Evolutionary conservation across 2,329 filamentous ascomycete genomes (phyloP).

Genomic region (Coleophoma cylindrospora): DNA sequence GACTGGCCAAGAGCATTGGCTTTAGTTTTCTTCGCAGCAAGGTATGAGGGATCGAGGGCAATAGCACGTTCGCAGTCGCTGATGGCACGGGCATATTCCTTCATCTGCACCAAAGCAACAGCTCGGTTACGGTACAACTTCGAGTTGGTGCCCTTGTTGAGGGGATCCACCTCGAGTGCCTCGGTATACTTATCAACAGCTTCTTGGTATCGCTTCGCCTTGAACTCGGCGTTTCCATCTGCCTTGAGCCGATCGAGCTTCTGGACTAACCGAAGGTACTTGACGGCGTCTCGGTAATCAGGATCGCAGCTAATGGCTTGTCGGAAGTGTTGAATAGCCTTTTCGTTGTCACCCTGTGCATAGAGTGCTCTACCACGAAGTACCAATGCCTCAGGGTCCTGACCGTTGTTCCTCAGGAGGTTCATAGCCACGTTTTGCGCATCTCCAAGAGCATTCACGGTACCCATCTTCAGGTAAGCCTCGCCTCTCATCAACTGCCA

Average conservation of each 20-base stretch:
- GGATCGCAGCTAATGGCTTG: slow-evolving; percentile 88
- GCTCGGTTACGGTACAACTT: slow-evolving; percentile 95
- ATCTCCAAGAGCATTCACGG: slow-evolving; percentile 81
- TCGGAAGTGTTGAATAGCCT: slow-evolving; percentile 87
- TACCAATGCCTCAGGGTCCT: slow-evolving; percentile 90
- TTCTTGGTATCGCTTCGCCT: slow-evolving; percentile 71
- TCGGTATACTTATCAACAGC: slow-evolving; percentile 82
- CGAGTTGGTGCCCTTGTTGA: slow-evolving; percentile 87
- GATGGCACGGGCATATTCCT: slow-evolving; percentile 77
- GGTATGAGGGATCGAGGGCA: slow-evolving; percentile 75
- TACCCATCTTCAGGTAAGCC: slow-evolving; percentile 89
- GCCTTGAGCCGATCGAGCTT: slow-evolving; percentile 92
- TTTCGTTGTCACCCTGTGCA: slow-evolving; percentile 88
- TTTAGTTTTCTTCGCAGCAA: slow-evolving; percentile 89
- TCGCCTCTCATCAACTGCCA: slow-evolving; percentile 93
- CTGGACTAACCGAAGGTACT: slow-evolving; percentile 83
- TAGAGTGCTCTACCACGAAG: slow-evolving; percentile 85
- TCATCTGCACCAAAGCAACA: slow-evolving; percentile 76
- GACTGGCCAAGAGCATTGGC: slow-evolving; percentile 83
- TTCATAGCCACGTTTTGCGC: slow-evolving; percentile 90
- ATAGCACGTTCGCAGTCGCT: slow-evolving; percentile 82
- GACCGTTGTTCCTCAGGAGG: slow-evolving; percentile 77
- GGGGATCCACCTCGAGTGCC: slow-evolving; percentile 79
- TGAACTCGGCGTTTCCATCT: slow-evolving; percentile 88
- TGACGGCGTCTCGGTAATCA: slow-evolving; percentile 83